Evolutionary conservation across 2,329 filamentous ascomycete species (phyloP).

Genomic region (Aulographum hederae): DNA sequence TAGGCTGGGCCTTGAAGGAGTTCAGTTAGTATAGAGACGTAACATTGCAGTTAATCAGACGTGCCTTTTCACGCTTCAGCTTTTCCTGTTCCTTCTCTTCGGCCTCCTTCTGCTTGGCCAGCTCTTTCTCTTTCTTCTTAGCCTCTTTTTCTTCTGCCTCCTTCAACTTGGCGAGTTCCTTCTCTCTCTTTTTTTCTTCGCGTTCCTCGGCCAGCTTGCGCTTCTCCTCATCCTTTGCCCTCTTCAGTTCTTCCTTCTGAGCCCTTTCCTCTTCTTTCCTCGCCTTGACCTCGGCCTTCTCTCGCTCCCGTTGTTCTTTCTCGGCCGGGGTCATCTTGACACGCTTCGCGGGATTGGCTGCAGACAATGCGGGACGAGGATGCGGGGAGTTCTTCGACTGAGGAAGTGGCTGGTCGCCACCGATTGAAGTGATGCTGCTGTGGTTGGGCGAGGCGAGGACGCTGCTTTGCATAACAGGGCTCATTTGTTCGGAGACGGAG

Average conservation of each 20-base stretch:
- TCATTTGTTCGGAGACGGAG: too few relatives aligned
- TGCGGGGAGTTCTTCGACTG: too few relatives aligned
- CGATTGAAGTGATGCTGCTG: too few relatives aligned
- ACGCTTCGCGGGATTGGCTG: too few relatives aligned
- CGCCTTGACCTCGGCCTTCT: conserved; percentile 12
- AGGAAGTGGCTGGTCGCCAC: too few relatives aligned
- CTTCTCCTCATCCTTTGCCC: conserved; percentile 14
- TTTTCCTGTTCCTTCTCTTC: conserved; percentile 21
- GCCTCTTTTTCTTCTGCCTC: conserved; percentile 22
- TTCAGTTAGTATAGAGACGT: conserved; percentile 7
- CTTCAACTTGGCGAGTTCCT: conserved; percentile 20
- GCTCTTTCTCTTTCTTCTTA: conserved; percentile 26
- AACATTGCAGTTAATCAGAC: conserved; percentile 6
- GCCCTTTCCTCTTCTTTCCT: conserved; percentile 9
- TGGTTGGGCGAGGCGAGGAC: too few relatives aligned
- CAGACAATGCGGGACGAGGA: too few relatives aligned
- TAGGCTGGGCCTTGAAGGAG: conserved; percentile 18
- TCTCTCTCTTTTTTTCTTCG: conserved; percentile 15
- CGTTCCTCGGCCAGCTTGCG: conserved; percentile 15
- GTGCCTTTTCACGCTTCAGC: conserved; percentile 15
- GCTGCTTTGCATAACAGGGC: too few relatives aligned
- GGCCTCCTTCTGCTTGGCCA: conserved; percentile 23
- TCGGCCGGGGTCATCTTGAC: conserved; percentile 24
- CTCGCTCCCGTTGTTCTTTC: conserved; percentile 15
- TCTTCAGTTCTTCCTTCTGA: conserved; percentile 7